Evolutionary conservation across 495 filamentous ascomycete genomes (phyloP), one percentile per base, ranked within the genome.

Genomic region (Lophiostoma macrostomum): DNA sequence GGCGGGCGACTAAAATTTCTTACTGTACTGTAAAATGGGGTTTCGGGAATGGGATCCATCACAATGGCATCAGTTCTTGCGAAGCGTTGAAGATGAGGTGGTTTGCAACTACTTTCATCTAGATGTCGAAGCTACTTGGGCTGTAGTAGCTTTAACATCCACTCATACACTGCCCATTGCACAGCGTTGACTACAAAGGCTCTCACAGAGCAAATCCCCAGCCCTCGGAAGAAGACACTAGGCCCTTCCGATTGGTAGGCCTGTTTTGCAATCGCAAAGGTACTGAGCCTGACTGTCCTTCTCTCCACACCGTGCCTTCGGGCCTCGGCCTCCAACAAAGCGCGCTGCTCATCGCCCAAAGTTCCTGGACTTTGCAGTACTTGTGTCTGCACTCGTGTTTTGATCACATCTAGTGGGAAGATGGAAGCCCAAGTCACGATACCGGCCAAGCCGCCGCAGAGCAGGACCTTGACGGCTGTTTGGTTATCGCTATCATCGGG

Each of bases 111-210:
- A n/a, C n/a, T n/a, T n/a, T n/a, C n/a, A n/a, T n/a, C n/a, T n/a
- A n/a, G n/a, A n/a, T n/a, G n/a, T n/a, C n/a, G n/a, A n/a, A n/a
- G n/a, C n/a, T n/a, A n/a, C n/a, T n/a, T n/a, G n/a, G n/a, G 49
- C 36, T 18, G 51, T 13, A 65, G 24, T 14, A 53, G 22, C 16
- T 50, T 40, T 82, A 93, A 88, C 60, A 87, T 74, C 83, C 84
- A 87, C 71, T 93, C 88, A 70, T 93, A 95, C 24, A 88, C 80
- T 3, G 82, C 84, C 88, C 88, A 96, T 75, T 96, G 80, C 24
- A 76, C 76, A 0, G 81, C 79, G 72, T 95, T 91, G 44, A 95
- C 90, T 32, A 95, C 70, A 63, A 95, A 96, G 5, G 90, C 90
- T 57, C 90, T 71, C 2, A 81, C 68, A 67, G 85, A 91, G 67